Evolutionary conservation across 306 rosid species (phyloP).

Genomic region (Morella rubra): DNA sequence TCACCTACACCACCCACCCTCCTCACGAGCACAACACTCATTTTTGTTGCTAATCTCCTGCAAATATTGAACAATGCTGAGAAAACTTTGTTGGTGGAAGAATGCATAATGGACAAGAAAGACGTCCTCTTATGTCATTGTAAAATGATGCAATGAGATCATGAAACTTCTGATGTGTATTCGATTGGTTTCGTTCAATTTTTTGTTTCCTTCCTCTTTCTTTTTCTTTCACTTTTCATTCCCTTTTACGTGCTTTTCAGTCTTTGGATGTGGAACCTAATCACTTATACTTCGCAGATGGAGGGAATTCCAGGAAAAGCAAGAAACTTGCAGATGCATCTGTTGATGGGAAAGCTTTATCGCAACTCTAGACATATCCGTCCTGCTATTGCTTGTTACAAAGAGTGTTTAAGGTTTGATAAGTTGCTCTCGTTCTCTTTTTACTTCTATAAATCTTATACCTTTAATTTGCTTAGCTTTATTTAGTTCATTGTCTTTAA

Average conservation of each 20-base stretch:
- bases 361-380: constrained; percentile 82
- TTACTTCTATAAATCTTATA: constrained; percentile 2
- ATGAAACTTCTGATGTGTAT: background rate
- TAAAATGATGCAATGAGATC: background rate
- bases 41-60: constrained; percentile 4
- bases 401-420: constrained; percentile 91
- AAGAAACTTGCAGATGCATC: constrained; percentile 82
- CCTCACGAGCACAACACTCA: background rate
- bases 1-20: background rate
- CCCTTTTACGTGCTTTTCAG: too few species aligned
- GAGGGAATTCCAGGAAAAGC: constrained; percentile 87
- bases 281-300: constrained; percentile 61
- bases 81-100: constrained; percentile 8
- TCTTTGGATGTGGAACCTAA: constrained; percentile 1
- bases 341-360: constrained; percentile 86
- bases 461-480: background rate
- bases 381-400: constrained; percentile 83
- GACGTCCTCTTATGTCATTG: background rate
- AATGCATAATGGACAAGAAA: constrained; percentile 8
- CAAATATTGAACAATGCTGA: constrained; percentile 13
- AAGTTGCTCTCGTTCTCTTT: constrained; percentile 25
- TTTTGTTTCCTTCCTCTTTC: constrained; percentile 19
- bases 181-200: constrained; percentile 18
- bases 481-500: constrained; percentile 1
- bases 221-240: background rate